Evolutionary conservation across 1,284 basidiomycete genomes (phyloP), one percentile per base, ranked within the genome.

Genomic region (Fomitopsis schrenkii): DNA sequence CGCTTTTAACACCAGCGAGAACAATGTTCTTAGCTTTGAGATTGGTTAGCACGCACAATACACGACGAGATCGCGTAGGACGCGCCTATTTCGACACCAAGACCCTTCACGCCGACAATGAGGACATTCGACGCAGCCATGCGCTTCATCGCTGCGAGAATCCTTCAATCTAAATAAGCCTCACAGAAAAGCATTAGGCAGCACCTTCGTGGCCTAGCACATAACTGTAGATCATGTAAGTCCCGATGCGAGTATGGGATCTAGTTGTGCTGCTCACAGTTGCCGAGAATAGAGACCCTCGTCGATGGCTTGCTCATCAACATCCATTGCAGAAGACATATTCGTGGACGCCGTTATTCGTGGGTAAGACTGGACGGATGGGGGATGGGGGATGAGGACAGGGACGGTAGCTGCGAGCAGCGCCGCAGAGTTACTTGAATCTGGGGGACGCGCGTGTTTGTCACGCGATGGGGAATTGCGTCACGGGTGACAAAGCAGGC

Each of bases 121-220:
- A 99, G 87, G 54, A 99, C 93, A 74, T 98, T 97, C 60, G 96
- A 98, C 33, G 86, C 83, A 8, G 97, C 97, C 97, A 99, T 99
- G 73, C 91, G 92, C 83, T 98, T 98, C 97, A 99, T 99, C 52
- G 97, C 97, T 95, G 71, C 30, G 28, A 33, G 50, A 30, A 56
- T n/a, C 12, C 38, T 42, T 22, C 33, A 53, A 30, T 19, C 14
- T 5, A 8, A 54, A 22, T 6, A 10, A 28, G 28, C 22, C 22
- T 22, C 22, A 22, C 19, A 50, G 2, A 33, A 14, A 41, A 42
- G 28, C 33, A 10, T 42, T 15, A 22, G 44, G 17, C 28, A 14
- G 35, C 40, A 94, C 95, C 95, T 85, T 97, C 95, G 76, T 97
- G 94, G 36, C 95, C 95, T 22, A 98, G 86, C 15, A 98, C 95